A percentile compares a stretch with the other conserved stretches of the same genome.
phyloP scores from a whole-genome alignment of 371 early-diverging fungal species.

The Mortierella sp. region DNA sequence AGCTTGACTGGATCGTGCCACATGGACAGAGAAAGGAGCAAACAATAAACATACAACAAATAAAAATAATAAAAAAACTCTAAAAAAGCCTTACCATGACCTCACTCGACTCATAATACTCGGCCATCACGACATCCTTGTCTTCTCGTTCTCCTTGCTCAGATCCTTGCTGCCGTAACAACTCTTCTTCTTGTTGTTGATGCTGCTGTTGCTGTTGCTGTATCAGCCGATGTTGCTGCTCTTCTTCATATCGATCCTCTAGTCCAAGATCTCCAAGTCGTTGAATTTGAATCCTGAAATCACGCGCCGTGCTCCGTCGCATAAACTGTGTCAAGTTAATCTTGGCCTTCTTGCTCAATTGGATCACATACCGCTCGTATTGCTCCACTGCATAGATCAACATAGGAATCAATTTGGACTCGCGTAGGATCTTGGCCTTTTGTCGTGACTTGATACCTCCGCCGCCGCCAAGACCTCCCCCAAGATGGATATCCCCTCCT shows the following conservation, averaged over 20 bases:
- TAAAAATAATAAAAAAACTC: not conserved
- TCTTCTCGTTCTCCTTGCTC: conserved; percentile 6
- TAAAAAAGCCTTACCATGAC: conserved; percentile 5
- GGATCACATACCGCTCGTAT: conserved; percentile 74
- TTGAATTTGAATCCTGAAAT: conserved; percentile 71
- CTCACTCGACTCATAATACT: conserved; percentile 9
- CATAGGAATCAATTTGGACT: conserved; percentile 71
- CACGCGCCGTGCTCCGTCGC: conserved; percentile 76
- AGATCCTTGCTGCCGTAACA: no score
- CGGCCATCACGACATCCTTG: conserved; percentile 20
- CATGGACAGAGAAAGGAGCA: no score
- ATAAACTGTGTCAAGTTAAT: conserved; percentile 75
- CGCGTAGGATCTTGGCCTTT: conserved; percentile 66
- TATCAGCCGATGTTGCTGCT: conserved; percentile 23
- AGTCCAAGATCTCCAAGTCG: conserved; percentile 52
- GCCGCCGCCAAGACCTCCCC: not conserved
- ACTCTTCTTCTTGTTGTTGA: conserved; percentile 17
- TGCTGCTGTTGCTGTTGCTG: conserved; percentile 21
- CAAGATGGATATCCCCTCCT: not conserved
- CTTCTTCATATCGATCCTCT: conserved; percentile 47
- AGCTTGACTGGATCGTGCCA: no score
- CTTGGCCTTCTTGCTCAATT: conserved; percentile 70
- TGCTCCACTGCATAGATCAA: conserved; percentile 75
- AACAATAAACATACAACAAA: no score
- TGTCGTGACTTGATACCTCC: conserved; percentile 33